These are phyloP conservation scores for Aspergillus biplanus DNA, from an alignment of 495 filamentous ascomycete genomes.

Conservation along the genomic window DNA sequence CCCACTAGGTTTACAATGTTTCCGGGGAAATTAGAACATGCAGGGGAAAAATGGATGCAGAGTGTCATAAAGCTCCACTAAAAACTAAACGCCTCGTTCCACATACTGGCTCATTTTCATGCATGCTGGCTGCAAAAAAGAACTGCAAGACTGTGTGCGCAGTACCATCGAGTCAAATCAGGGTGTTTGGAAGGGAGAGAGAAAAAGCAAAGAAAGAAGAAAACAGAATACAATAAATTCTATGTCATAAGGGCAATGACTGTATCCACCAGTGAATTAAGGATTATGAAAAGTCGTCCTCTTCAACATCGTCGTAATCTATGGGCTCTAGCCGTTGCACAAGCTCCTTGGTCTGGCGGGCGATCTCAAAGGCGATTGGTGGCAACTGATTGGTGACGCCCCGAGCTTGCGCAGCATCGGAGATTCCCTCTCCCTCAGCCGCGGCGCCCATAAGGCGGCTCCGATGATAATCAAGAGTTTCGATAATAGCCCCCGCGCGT, in stretches of 20 bases:
- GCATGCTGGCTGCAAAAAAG: conserved; percentile 44
- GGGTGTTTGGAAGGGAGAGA: conserved; percentile 16
- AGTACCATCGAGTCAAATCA: conserved; percentile 18
- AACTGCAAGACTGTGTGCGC: conserved; percentile 15
- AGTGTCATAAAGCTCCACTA: conserved; percentile 35
- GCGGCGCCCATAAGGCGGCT: conserved; percentile 68
- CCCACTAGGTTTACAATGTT: conserved; percentile 18
- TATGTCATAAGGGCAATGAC: conserved; percentile 3
- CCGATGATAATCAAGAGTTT: conserved; percentile 64
- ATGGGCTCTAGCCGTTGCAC: conserved; percentile 49
- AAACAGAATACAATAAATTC: not conserved
- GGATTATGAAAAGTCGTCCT: conserved; percentile 48
- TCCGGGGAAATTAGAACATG: conserved; percentile 15
- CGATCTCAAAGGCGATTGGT: conserved; percentile 86
- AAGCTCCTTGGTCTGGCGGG: conserved; percentile 78
- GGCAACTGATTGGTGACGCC: conserved; percentile 73
- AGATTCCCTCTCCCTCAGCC: conserved; percentile 62
- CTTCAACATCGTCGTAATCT: conserved; percentile 38
- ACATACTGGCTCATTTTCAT: conserved; percentile 48
- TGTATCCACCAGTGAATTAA: not conserved
- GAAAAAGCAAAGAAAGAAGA: conserved; percentile 14
- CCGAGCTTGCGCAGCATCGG: conserved; percentile 56
- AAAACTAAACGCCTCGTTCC: conserved; percentile 43
- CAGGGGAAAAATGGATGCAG: conserved; percentile 16
- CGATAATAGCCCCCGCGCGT: conserved; percentile 62